These are phyloP conservation scores for Tricholoma hemisulphureum DNA, from an alignment of 768 basidiomycete genomes.

Conservation along the genomic window DNA sequence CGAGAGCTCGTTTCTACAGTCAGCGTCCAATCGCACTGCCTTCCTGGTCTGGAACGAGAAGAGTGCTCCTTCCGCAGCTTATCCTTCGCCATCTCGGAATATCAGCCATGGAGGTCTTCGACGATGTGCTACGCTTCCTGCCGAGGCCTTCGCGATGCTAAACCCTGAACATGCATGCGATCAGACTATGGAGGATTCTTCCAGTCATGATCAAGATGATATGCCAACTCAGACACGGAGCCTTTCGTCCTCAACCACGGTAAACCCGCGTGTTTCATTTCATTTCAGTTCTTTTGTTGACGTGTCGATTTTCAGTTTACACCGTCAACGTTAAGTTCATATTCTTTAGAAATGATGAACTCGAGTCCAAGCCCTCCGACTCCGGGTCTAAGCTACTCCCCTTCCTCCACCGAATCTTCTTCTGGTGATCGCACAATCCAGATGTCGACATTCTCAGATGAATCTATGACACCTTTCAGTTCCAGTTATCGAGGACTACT, in stretches of 20 bases:
- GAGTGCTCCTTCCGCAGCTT: background rate
- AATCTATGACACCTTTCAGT: slow-evolving; percentile 24
- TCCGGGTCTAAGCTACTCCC: slow-evolving; percentile 57
- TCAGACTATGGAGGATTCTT: background rate
- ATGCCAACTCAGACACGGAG: background rate
- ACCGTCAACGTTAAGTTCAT: background rate
- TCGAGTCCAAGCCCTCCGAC: slow-evolving; percentile 49
- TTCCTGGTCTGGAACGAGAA: slow-evolving; percentile 24
- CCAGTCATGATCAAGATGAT: background rate
- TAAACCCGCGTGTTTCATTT: background rate
- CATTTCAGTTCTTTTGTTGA: background rate
- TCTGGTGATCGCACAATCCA: slow-evolving; percentile 57
- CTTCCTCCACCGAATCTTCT: slow-evolving; percentile 57
- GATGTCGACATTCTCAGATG: slow-evolving; percentile 53
- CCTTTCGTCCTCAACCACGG: background rate
- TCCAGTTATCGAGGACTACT: slow-evolving; percentile 8
- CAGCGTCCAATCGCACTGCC: slow-evolving; percentile 17
- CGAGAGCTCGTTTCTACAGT: slow-evolving; percentile 36
- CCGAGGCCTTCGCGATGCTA: slow-evolving; percentile 22
- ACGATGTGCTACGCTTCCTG: slow-evolving; percentile 43
- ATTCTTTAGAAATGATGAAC: slow-evolving; percentile 14
- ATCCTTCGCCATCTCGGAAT: background rate
- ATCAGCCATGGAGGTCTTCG: slow-evolving; percentile 28
- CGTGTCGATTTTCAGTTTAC: background rate
- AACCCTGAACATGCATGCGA: background rate